Evolutionary conservation across 2,329 filamentous ascomycete genomes (phyloP).

Genomic region (Thelonectria olida): DNA sequence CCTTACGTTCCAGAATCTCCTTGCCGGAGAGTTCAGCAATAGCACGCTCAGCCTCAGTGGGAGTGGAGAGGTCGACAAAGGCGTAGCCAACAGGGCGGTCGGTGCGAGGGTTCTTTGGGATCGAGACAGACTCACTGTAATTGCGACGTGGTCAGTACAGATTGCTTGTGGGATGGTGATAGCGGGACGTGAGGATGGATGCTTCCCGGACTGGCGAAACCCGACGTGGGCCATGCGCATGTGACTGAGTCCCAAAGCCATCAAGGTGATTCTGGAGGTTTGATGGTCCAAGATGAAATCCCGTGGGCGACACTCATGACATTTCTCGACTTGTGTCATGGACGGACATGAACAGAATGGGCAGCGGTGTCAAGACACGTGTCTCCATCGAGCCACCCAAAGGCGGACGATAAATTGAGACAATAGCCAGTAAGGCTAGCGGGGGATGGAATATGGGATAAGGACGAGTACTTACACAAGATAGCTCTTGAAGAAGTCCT

Average conservation of each 20-base stretch:
- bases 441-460: neutral
- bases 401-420: neutral
- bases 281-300: neutral
- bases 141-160: conserved; percentile 39
- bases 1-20: conserved; percentile 98
- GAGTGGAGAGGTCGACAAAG: conserved; percentile 97
- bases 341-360: neutral
- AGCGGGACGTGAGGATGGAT: neutral
- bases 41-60: conserved; percentile 92
- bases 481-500: conserved; percentile 99
- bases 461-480: conserved; percentile 81
- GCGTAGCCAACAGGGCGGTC: conserved; percentile 98
- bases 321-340: conserved; percentile 8
- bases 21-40: conserved; percentile 96
- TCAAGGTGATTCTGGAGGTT: neutral
- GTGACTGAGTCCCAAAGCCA: neutral
- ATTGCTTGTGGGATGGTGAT: neutral
- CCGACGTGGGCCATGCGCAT: neutral
- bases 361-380: conserved; percentile 30
- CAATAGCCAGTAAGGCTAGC: neutral
- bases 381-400: conserved; percentile 30
- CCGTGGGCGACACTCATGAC: neutral
- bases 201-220: neutral
- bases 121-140: conserved; percentile 93
- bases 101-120: conserved; percentile 99